Evolutionary conservation across 768 basidiomycete genomes (phyloP).

Genomic region (Mycena polygramma): DNA sequence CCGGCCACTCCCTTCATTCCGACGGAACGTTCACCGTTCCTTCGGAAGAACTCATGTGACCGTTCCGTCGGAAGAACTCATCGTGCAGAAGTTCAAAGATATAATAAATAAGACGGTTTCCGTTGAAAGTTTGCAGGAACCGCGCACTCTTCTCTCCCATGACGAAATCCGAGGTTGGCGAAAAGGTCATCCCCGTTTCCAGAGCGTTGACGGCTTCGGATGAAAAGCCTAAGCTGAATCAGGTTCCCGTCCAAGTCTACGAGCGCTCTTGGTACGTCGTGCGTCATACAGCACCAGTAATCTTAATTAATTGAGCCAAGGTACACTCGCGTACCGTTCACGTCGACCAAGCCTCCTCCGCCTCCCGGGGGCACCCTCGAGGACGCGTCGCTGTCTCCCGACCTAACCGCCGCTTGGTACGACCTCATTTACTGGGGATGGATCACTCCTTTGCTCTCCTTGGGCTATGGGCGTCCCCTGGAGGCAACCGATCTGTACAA

Average conservation of each 20-base stretch:
- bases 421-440: slow-evolving; percentile 77
- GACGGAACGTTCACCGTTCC: too few relatives aligned
- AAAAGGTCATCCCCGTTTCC: slow-evolving; percentile 23
- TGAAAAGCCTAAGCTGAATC: slow-evolving; percentile 19
- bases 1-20: too few relatives aligned
- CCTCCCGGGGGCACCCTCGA: slow-evolving; percentile 68
- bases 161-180: slow-evolving; percentile 32
- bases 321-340: slow-evolving; percentile 55
- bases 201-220: slow-evolving; percentile 30
- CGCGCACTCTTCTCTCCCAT: slow-evolving; percentile 22
- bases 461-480: slow-evolving; percentile 86
- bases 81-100: too few relatives aligned
- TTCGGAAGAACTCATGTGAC: too few relatives aligned
- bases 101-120: too few relatives aligned
- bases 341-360: slow-evolving; percentile 53
- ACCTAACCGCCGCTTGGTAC: slow-evolving; percentile 72
- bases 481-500: slow-evolving; percentile 87
- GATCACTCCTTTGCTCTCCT: slow-evolving; percentile 77
- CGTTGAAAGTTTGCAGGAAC: neutral
- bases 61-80: too few relatives aligned
- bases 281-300: too few relatives aligned
- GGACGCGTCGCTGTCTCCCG: slow-evolving; percentile 74
- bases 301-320: slow-evolving; percentile 27
- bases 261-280: slow-evolving; percentile 29
- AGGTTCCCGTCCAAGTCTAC: slow-evolving; percentile 19